phyloP scores from a whole-genome alignment of 768 basidiomycete genomes.

The Boletus patriciae region DNA sequence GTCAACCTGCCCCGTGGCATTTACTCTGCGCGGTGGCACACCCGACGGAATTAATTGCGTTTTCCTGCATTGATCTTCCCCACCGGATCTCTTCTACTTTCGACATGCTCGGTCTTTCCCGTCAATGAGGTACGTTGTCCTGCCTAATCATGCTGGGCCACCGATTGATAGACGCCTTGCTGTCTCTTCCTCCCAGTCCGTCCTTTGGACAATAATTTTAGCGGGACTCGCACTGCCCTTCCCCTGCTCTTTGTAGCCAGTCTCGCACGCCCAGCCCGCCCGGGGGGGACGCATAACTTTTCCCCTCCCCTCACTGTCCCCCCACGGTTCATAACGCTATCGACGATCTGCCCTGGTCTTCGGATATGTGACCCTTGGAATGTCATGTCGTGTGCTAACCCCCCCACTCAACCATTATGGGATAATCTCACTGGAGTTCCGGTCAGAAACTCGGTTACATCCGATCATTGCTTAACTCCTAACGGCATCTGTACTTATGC shows the following conservation, averaged over 20 bases:
- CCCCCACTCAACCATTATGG: constrained; percentile 17
- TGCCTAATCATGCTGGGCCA: constrained; percentile 15
- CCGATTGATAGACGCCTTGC: constrained; percentile 20
- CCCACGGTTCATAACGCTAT: constrained; percentile 16
- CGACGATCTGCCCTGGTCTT: constrained; percentile 10
- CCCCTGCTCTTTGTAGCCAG: not conserved
- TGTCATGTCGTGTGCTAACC: constrained; percentile 14
- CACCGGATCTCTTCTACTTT: constrained; percentile 43
- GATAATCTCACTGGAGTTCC: constrained; percentile 15
- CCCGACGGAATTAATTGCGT: constrained; percentile 32
- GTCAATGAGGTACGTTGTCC: constrained; percentile 36
- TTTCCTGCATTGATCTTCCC: constrained; percentile 46
- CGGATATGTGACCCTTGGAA: constrained; percentile 25
- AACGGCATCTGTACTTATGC: constrained; percentile 27
- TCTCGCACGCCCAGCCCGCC: not conserved
- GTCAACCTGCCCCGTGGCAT: constrained; percentile 42
- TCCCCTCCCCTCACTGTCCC: not conserved
- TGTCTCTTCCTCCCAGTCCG: constrained; percentile 4
- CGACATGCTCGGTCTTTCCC: constrained; percentile 30
- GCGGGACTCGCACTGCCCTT: not conserved
- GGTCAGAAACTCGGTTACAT: constrained; percentile 18
- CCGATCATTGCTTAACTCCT: constrained; percentile 24
- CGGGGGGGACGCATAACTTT: not conserved
- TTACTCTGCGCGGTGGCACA: constrained; percentile 28
- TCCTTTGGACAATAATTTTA: constrained; percentile 10